Evolutionary conservation across 192 early-diverging fungal species (phyloP), one percentile per base, ranked within the genome.

Genomic region (Coemansia asiatica): DNA sequence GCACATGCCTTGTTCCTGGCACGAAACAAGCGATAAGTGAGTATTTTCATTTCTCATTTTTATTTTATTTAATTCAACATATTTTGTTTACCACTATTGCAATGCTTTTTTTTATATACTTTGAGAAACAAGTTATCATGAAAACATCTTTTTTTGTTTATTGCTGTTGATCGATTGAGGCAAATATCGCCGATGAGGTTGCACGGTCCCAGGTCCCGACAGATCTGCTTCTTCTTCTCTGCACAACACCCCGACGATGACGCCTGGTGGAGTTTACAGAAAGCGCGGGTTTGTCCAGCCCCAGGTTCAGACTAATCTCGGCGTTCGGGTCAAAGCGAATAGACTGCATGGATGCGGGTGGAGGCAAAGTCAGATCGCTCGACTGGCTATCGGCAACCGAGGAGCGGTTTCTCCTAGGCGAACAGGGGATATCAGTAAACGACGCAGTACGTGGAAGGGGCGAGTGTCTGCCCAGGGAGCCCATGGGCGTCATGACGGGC

Each of bases 1-100:
- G 90, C 92, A 9, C 79, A 86, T 69, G 69, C 66, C n/a, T 19
- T 70, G 64, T 75, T 64, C 33, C 18, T 81, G 23, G 55, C 63
- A 13, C 69, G 78, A 60, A 53, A 27, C 19, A 29, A 18, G 27
- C 59, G 9, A 15, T 8, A 44, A 16, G 19, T 47, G 28, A 50
- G 1, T 18, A 16, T 6, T 21, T 18, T 50, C 19, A 2, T 48
- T 48, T 12, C 10, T 60, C 25, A 27, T 53, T 63, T 31, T 28
- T 48, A 12, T 15, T 48, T 48, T 48, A n/a, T n/a, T n/a, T n/a
- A n/a, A n/a, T n/a, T n/a, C n/a, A n/a, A n/a, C n/a, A n/a, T n/a
- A n/a, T n/a, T n/a, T n/a, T n/a, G n/a, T n/a, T n/a, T n/a, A n/a
- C n/a, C n/a, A n/a, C n/a, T n/a, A n/a, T n/a, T n/a, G n/a, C 3